phyloP scores from a whole-genome alignment of 2,329 filamentous ascomycete genomes.

The Fusarium sp. region DNA sequence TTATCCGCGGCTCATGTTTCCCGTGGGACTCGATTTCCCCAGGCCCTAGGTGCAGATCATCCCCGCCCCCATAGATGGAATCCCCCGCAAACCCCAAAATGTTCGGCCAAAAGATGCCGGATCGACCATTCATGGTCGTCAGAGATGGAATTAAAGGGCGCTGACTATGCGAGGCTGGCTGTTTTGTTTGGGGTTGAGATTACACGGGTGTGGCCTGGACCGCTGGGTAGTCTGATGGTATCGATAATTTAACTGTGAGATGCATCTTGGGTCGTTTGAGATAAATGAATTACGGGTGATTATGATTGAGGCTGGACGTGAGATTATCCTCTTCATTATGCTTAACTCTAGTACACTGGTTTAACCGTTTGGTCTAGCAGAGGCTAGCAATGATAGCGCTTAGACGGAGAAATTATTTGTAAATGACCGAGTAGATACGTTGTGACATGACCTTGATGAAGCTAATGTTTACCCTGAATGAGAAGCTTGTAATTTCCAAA shows the following conservation, averaged over 20 bases:
- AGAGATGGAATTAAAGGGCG: not conserved
- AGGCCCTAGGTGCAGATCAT: conserved; percentile 29
- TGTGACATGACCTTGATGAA: no score
- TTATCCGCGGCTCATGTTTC: conserved; percentile 34
- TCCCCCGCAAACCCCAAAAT: conserved; percentile 34
- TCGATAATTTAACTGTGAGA: not conserved
- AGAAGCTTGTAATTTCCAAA: no score
- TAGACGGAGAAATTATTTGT: no score
- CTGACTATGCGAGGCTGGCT: not conserved
- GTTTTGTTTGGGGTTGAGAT: not conserved
- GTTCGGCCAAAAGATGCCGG: conserved; percentile 11
- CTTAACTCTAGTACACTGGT: no score
- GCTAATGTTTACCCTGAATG: no score
- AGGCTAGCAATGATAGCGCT: no score
- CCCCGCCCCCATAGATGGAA: conserved; percentile 31
- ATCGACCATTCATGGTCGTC: not conserved
- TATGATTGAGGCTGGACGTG: no score
- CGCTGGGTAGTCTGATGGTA: conserved; percentile 5
- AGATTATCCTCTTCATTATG: no score
- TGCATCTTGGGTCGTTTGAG: conserved; percentile 5
- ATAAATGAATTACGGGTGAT: not conserved
- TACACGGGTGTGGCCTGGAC: not conserved
- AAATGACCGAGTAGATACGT: no score
- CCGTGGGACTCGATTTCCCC: conserved; percentile 40
- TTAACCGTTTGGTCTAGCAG: no score